Evolutionary conservation across 345 rosid genomes (phyloP).

Genomic region (Arabidopsis arenosa): DNA sequence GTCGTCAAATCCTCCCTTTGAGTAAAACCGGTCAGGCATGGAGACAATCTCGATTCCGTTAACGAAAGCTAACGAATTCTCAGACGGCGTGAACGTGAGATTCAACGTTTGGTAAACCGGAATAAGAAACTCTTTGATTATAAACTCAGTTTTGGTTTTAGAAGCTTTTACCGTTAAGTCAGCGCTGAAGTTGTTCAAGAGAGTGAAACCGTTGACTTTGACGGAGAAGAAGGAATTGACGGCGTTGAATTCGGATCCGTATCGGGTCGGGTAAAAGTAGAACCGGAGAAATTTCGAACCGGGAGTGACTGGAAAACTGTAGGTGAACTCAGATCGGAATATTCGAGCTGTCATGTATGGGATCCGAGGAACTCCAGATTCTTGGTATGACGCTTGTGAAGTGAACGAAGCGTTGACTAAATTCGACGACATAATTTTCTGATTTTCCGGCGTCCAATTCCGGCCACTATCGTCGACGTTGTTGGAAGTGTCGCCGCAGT

Average conservation of each 20-base stretch:
- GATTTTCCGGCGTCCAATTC: background rate
- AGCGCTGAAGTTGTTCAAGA: constrained; percentile 47
- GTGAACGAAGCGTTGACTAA: background rate
- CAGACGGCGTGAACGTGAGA: constrained; percentile 47
- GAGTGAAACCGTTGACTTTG: constrained; percentile 36
- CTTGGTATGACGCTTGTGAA: background rate
- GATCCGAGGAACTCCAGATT: background rate
- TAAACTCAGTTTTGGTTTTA: background rate
- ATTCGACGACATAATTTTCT: background rate
- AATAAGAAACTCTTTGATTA: background rate
- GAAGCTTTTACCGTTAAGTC: constrained; percentile 12
- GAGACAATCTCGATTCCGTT: constrained; percentile 51
- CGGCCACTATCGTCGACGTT: background rate
- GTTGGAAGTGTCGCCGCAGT: constrained; percentile 28
- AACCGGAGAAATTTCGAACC: constrained; percentile 48
- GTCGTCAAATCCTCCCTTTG: constrained; percentile 32
- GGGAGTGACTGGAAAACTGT: constrained; percentile 32
- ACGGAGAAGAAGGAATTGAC: constrained; percentile 35
- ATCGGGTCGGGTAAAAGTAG: constrained; percentile 34
- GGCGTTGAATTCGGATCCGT: background rate
- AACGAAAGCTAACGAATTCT: constrained; percentile 40
- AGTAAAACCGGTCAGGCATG: constrained; percentile 39
- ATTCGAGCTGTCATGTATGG: constrained; percentile 47
- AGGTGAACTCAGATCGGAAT: constrained; percentile 33
- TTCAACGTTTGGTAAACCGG: constrained; percentile 30